Conservation (phyloP, 306 rosid species). For the Glycine tomentella region DNA sequence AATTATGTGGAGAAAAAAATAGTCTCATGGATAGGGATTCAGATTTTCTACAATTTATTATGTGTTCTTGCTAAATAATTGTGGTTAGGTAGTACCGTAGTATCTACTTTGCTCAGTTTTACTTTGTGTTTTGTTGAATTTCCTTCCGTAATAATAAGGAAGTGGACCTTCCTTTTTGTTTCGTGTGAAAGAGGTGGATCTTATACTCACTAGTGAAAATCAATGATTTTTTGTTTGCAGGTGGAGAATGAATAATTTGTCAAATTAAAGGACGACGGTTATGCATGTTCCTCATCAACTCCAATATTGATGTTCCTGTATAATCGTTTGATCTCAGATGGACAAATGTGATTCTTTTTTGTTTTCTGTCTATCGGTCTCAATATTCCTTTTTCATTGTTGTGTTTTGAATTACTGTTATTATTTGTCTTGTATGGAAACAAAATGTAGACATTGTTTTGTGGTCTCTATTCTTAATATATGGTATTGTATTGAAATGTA, state of each 20-base stretch:
- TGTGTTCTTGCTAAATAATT: conserved; percentile 4
- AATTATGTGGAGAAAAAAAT: no score
- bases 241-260: conserved; percentile 22
- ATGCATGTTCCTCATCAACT: conserved; percentile 22
- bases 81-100: not conserved
- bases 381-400: not conserved
- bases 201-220: not conserved
- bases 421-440: conserved; percentile 11
- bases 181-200: no score
- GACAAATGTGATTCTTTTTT: not conserved
- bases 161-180: no score
- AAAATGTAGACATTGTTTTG: conserved; percentile 6
- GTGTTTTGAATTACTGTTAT: not conserved
- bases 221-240: conserved; percentile 46
- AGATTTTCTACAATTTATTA: no score
- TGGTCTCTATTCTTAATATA: not conserved
- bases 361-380: not conserved
- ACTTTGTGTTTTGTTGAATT: not conserved
- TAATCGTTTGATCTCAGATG: conserved; percentile 37
- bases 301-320: conserved; percentile 1
- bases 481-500: not conserved
- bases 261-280: not conserved
- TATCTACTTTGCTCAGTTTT: not conserved
- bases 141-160: no score
- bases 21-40: no score